A percentile compares a stretch with the other conserved stretches of the same genome.
These are phyloP conservation scores for Vicia villosa DNA, from an alignment of 306 rosid genomes.

Conservation along the genomic window DNA sequence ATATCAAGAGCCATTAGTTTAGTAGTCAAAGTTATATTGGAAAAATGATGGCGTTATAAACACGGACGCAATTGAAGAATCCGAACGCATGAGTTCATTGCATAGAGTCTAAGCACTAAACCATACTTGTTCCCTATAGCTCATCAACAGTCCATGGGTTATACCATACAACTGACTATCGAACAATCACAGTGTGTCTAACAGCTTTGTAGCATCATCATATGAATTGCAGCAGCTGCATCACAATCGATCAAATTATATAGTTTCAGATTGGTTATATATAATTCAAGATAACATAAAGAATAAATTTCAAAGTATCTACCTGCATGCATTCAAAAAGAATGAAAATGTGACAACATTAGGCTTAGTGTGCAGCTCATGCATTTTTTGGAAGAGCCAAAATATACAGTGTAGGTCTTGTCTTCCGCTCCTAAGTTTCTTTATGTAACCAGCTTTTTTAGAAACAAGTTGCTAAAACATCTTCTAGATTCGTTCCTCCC, in stretches of 20 bases:
- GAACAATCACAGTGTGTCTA: slow-evolving; percentile 78
- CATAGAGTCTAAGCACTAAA: slow-evolving; percentile 67
- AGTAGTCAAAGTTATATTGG: too few relatives aligned
- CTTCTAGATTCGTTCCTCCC: too few relatives aligned
- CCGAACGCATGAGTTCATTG: slow-evolving; percentile 84
- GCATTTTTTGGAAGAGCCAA: slow-evolving; percentile 75
- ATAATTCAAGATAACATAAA: too few relatives aligned
- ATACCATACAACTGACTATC: slow-evolving; percentile 89
- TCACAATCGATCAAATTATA: background rate
- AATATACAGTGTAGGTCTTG: slow-evolving; percentile 39
- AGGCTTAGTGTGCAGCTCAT: slow-evolving; percentile 45
- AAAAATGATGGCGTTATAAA: slow-evolving; percentile 72
- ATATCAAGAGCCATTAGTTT: too few relatives aligned
- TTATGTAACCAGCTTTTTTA: slow-evolving; percentile 54
- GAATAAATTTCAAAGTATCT: too few relatives aligned
- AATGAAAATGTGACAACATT: slow-evolving; percentile 74
- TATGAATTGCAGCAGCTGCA: slow-evolving; percentile 83
- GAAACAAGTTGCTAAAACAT: slow-evolving; percentile 33
- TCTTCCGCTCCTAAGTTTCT: slow-evolving; percentile 41
- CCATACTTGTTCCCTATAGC: slow-evolving; percentile 74
- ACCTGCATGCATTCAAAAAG: slow-evolving; percentile 71
- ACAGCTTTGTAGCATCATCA: slow-evolving; percentile 76
- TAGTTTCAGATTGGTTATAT: too few relatives aligned
- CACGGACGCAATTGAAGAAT: slow-evolving; percentile 84
- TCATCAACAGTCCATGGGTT: slow-evolving; percentile 88